Conservation (phyloP, 2,329 filamentous ascomycete species). For the Sarocladiaceae sp. region DNA sequence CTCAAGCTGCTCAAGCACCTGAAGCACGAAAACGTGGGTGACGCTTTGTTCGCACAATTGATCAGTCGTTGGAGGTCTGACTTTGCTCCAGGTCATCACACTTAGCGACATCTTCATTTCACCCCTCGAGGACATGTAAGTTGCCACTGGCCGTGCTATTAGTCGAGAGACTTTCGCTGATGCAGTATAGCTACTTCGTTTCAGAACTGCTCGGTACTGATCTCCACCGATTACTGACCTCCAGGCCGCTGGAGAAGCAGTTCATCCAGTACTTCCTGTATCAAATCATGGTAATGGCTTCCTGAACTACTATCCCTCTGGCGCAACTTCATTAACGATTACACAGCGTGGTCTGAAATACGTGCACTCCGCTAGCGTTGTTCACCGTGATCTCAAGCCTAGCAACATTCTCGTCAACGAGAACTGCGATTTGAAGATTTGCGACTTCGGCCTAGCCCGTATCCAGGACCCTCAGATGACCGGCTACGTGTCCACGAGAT, state of each 20-base stretch:
- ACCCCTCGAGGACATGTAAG: conserved; percentile 95
- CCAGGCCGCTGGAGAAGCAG: conserved; percentile 94
- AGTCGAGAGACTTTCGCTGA: conserved; percentile 15
- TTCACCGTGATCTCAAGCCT: conserved; percentile 95
- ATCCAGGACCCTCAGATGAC: conserved; percentile 99
- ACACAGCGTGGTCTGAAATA: conserved; percentile 91
- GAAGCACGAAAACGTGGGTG: conserved; percentile 84
- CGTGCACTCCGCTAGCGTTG: conserved; percentile 95
- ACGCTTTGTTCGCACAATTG: conserved; percentile 11
- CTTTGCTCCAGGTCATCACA: conserved; percentile 72
- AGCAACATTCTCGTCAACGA: conserved; percentile 99
- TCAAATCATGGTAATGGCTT: conserved; percentile 79
- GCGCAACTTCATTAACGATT: conserved; percentile 13
- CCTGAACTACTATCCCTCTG: not conserved
- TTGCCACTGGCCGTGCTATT: conserved; percentile 12
- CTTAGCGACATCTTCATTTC: conserved; percentile 99
- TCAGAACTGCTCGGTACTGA: conserved; percentile 97
- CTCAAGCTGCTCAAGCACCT: conserved; percentile 96
- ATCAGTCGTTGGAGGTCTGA: not conserved
- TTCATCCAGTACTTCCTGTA: conserved; percentile 99
- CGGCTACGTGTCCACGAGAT: conserved; percentile 96
- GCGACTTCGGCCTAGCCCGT: conserved; percentile 94
- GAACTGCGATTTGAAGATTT: conserved; percentile 99
- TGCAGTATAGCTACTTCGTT: conserved; percentile 78
- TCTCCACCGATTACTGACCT: conserved; percentile 90